Percentiles rank a stretch among this genome's conserved stretches.
Evolutionary conservation across 1,284 basidiomycete genomes (phyloP).

Genomic region (Agroathelia rolfsii): DNA sequence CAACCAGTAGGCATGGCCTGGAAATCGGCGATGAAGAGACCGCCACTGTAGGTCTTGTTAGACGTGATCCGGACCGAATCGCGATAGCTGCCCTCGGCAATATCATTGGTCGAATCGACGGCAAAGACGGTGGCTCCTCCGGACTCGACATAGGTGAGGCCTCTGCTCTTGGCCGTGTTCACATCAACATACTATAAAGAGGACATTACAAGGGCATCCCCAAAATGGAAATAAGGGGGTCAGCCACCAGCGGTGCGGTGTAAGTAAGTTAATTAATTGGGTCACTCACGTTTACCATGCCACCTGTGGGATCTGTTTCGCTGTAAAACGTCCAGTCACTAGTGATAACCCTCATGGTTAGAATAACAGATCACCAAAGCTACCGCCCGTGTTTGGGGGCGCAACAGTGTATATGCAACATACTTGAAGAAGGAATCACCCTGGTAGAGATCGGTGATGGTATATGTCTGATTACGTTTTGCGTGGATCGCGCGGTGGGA

Average conservation of each 20-base stretch:
- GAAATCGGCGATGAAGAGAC: constrained; percentile 76
- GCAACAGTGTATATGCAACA: constrained; percentile 8
- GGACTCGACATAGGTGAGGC: constrained; percentile 49
- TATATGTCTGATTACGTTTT: no score
- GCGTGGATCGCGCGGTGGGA: constrained; percentile 8
- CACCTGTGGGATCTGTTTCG: constrained; percentile 55
- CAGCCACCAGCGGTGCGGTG: no score
- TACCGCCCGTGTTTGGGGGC: no score
- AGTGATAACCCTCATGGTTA: no score
- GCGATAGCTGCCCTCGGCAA: constrained; percentile 44
- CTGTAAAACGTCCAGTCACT: constrained; percentile 59
- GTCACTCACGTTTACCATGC: constrained; percentile 47
- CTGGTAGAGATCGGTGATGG: constrained; percentile 17
- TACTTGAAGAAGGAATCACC: constrained; percentile 21
- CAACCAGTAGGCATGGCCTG: constrained; percentile 71
- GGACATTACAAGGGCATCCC: no score
- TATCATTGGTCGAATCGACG: constrained; percentile 46
- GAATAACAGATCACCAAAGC: no score
- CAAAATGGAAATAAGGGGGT: no score
- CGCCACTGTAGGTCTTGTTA: constrained; percentile 54
- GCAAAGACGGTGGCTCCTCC: constrained; percentile 46
- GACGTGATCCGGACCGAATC: constrained; percentile 70
- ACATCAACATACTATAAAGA: constrained; percentile 42
- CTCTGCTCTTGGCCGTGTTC: constrained; percentile 33
- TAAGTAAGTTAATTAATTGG: no score